phyloP scores from a whole-genome alignment of 805 yeast genomes.

The Maudiozyma barnettii region DNA sequence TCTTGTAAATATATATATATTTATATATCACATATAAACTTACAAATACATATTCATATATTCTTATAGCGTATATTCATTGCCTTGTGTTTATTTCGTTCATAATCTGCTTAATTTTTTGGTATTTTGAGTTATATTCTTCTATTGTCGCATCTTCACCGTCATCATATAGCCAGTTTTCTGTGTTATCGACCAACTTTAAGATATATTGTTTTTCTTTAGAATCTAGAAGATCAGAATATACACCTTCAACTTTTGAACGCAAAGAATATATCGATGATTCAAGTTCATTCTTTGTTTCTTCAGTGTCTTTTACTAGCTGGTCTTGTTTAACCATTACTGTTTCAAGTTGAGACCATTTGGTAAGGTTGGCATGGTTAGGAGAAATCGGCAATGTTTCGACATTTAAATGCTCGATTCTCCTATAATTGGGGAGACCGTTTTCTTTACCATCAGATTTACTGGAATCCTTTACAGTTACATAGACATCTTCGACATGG shows the following conservation, averaged over 20 bases:
- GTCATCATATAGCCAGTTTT: constrained; percentile 65
- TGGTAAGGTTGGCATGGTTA: constrained; percentile 44
- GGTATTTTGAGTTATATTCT: constrained; percentile 92
- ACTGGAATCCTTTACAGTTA: constrained; percentile 58
- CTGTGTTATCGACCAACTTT: constrained; percentile 69
- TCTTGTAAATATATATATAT: background rate
- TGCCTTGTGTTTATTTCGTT: background rate
- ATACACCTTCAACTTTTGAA: constrained; percentile 88
- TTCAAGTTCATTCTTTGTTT: constrained; percentile 89
- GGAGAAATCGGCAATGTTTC: constrained; percentile 52
- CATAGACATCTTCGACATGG: constrained; percentile 86
- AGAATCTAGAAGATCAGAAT: constrained; percentile 76
- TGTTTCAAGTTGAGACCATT: constrained; percentile 68
- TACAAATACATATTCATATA: background rate
- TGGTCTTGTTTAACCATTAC: constrained; percentile 81
- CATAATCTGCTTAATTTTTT: constrained; percentile 46
- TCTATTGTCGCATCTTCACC: constrained; percentile 93
- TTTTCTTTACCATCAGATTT: background rate
- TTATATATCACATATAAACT: too few species aligned
- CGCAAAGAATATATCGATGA: constrained; percentile 96
- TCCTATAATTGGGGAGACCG: background rate
- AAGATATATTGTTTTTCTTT: constrained; percentile 76
- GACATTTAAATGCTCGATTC: constrained; percentile 28
- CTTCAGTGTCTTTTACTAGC: constrained; percentile 96
- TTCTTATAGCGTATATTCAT: background rate